A percentile compares a stretch with the other conserved stretches of the same genome.
phyloP scores from a whole-genome alignment of 2,329 filamentous ascomycete species.

The Colletotrichum cordylinicola region DNA sequence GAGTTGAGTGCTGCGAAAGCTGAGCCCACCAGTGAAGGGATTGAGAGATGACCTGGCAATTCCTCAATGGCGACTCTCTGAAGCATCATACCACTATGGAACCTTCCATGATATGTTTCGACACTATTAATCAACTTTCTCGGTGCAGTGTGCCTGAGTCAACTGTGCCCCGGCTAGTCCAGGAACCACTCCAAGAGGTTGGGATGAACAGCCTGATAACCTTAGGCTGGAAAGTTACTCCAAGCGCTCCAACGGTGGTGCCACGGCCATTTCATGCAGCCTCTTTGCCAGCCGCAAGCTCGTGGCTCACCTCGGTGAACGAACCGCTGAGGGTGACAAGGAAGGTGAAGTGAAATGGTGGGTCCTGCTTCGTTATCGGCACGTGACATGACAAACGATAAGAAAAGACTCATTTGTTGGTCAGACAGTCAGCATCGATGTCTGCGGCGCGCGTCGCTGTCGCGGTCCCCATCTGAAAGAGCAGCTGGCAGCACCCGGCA shows the following conservation, averaged over 20 bases:
- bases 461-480: background rate
- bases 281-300: background rate
- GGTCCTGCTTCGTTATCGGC: background rate
- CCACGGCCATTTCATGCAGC: background rate
- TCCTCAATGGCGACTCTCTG: background rate
- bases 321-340: background rate
- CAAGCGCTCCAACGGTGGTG: background rate
- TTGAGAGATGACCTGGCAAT: background rate
- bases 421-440: background rate
- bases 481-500: slow-evolving; percentile 16
- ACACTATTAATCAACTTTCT: background rate
- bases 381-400: background rate
- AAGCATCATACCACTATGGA: background rate
- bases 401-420: background rate
- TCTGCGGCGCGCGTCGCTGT: background rate
- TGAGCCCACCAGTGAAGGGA: slow-evolving; percentile 1
- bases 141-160: background rate
- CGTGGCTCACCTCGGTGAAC: background rate
- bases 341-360: background rate
- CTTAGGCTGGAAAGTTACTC: background rate
- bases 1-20: background rate
- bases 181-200: background rate
- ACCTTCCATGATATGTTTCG: background rate
- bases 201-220: slow-evolving; percentile 11
- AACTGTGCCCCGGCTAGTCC: background rate